Evolutionary conservation across 805 yeast species (phyloP), one percentile per base, ranked within the genome.

Genomic region (Barnettozyma vustinii): DNA sequence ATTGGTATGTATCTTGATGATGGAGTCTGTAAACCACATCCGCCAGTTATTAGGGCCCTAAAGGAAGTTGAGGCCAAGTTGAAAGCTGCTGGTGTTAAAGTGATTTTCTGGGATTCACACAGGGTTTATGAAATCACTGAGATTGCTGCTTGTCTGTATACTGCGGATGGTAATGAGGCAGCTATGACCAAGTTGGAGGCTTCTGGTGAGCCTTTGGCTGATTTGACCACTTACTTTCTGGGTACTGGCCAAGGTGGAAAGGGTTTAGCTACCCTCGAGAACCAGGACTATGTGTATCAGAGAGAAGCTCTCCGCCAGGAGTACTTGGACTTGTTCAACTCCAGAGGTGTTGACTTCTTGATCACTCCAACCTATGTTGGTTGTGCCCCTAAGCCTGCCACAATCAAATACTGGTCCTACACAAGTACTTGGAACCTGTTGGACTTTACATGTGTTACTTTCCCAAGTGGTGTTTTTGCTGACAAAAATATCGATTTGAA

Each of bases 381-480:
- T 53, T 82, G 80, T 45, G 88, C 94, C n/a, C 87, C 89, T 40
- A 74, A 74, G 47, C 79, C 84, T 19, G 78, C 76, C 43, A 71
- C 75, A 46, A 75, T 84, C 7, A 79, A 76, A 63, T 84, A 84
- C 66, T 87, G 94, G 91, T 85, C 90, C 4, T 87, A 87, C 71
- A 84, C 92, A 5, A 69, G 89, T 2, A 72, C 83, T 53, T 87
- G 81, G 78, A 86, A 86, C 67, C 60, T 85, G 50, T 65, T 84
- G 53, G 95, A 87, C 64, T 72, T 80, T 59, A 91, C 95, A 37
- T 78, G 82, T 37, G 77, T 83, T 52, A 72, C 75, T 1, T 70
- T 80, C 67, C 89, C 85, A 57, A 75, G 87, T 5, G 80, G 55
- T 7, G 21, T 56, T 23, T 47, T 45, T 40, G 60, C 54, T 9